Evolutionary conservation across 192 early-diverging fungal species (phyloP).

Genomic region (Lunasporangiospora selenospora): DNA sequence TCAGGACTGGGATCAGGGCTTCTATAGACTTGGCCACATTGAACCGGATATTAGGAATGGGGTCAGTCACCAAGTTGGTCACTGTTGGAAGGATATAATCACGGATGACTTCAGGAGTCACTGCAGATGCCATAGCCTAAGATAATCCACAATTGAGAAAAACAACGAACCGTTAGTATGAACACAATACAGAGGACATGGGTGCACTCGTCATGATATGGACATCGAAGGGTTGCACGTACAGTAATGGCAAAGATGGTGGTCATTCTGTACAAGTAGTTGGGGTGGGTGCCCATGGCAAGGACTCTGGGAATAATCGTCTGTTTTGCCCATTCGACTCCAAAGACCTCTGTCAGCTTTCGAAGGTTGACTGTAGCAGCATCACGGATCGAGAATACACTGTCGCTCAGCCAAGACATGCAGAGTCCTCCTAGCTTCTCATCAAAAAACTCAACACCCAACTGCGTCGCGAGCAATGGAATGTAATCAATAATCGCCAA

Average conservation of each 20-base stretch:
- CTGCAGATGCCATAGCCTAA: conserved; percentile 86
- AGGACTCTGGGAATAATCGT: conserved; percentile 95
- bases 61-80: conserved; percentile 83
- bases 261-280: conserved; percentile 99
- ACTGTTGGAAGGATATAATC: conserved; percentile 91
- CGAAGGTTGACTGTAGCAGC: conserved; percentile 94
- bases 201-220: too few species aligned
- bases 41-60: conserved; percentile 99
- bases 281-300: conserved; percentile 86
- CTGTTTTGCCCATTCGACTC: conserved; percentile 95
- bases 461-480: conserved; percentile 93
- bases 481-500: conserved; percentile 99
- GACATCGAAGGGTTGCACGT: too few species aligned
- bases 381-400: conserved; percentile 97
- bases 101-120: conserved; percentile 89
- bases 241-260: conserved; percentile 96
- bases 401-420: conserved; percentile 99
- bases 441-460: conserved; percentile 97
- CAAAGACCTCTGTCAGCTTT: conserved; percentile 99
- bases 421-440: conserved; percentile 93
- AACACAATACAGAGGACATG: too few species aligned
- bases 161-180: too few species aligned
- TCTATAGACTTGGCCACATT: conserved; percentile 97
- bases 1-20: conserved; percentile 80
- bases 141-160: conserved; percentile 2